Evolutionary conservation across 2,329 filamentous ascomycete genomes (phyloP).

Genomic region (Sphaerulina populicola): DNA sequence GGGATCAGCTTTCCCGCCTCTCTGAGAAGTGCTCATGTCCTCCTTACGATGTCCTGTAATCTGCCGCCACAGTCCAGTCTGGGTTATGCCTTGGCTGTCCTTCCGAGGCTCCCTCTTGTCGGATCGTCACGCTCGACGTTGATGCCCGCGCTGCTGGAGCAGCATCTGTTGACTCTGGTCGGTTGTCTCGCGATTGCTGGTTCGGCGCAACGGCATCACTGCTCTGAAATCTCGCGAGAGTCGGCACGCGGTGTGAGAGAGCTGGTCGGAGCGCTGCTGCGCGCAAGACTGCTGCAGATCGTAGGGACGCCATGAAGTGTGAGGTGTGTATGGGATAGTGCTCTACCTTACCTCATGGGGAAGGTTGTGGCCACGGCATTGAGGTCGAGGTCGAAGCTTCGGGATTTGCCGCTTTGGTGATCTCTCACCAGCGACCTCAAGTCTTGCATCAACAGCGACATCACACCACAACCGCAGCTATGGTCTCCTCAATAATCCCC

Average conservation of each 20-base stretch:
- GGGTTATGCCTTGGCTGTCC: conserved; percentile 59
- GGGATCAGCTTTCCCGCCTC: conserved; percentile 23
- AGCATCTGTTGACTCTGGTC: conserved; percentile 12
- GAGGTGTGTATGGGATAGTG: conserved; percentile 1
- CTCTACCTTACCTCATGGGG: conserved; percentile 4
- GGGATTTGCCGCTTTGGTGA: neutral
- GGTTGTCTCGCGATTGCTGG: conserved; percentile 12
- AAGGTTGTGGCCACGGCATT: conserved; percentile 13
- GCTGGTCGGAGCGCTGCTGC: conserved; percentile 27
- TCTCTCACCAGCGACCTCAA: neutral
- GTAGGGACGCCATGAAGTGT: conserved; percentile 19
- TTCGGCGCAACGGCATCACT: conserved; percentile 11
- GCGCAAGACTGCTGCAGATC: conserved; percentile 37
- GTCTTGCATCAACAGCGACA: conserved; percentile 15
- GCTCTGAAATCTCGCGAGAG: conserved; percentile 18
- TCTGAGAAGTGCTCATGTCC: neutral
- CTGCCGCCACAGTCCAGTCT: conserved; percentile 70
- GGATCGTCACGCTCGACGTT: conserved; percentile 40
- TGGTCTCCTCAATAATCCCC: conserved; percentile 84
- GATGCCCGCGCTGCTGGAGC: conserved; percentile 10
- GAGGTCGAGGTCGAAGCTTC: conserved; percentile 2
- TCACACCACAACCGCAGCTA: conserved; percentile 24
- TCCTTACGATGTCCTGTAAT: conserved; percentile 83
- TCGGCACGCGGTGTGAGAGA: conserved; percentile 21
- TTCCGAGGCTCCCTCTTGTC: conserved; percentile 43